phyloP scores from a whole-genome alignment of 306 rosid species.

The Neltuma alba region DNA sequence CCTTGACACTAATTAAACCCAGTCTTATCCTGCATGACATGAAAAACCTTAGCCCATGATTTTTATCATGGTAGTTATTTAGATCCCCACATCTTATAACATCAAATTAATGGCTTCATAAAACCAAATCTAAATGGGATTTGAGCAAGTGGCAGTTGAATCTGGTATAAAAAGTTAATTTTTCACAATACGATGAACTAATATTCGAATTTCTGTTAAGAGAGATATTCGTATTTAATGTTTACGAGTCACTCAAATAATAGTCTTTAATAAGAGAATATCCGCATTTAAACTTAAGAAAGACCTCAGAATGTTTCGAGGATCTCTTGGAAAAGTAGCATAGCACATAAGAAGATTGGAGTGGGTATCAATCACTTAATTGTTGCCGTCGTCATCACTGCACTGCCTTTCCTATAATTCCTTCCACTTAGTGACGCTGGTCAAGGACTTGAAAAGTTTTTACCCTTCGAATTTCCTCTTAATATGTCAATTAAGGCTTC shows the following conservation, averaged over 20 bases:
- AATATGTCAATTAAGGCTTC: background rate
- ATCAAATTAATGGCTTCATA: too few relatives aligned
- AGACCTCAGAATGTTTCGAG: background rate
- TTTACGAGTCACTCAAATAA: too few relatives aligned
- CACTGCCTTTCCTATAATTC: background rate
- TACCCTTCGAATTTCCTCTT: background rate
- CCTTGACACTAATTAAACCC: too few relatives aligned
- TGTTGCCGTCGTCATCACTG: background rate
- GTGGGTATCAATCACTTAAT: slow-evolving; percentile 2
- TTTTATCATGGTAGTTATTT: too few relatives aligned
- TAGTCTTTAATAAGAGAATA: too few relatives aligned
- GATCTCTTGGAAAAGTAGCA: background rate
- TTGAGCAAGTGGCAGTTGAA: too few relatives aligned
- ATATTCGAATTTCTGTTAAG: too few relatives aligned
- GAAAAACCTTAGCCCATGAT: background rate
- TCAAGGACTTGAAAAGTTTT: background rate
- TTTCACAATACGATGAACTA: too few relatives aligned
- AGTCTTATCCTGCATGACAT: background rate
- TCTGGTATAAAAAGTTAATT: too few relatives aligned
- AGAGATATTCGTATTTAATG: too few relatives aligned
- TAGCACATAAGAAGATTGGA: background rate
- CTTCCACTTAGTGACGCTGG: background rate
- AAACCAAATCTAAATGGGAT: background rate
- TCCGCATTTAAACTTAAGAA: too few relatives aligned
- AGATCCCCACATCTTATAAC: too few relatives aligned